Base-by-base conservation (phyloP, 1,139 yeast genomes). In the Magnusiomyces paraingens region DNA sequence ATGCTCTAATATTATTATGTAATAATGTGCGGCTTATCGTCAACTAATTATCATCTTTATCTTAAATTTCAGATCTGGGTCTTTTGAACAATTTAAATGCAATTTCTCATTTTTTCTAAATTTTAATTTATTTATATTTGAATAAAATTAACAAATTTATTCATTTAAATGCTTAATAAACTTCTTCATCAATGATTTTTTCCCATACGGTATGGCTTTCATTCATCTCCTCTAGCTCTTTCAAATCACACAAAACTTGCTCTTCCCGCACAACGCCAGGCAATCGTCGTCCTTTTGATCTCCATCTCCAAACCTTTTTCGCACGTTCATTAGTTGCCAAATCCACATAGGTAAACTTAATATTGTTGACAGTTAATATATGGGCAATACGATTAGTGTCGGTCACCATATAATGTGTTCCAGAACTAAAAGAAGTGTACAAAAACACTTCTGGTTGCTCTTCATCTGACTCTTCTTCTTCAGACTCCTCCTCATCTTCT, bases 181-280 rank as follows among this genome's bases (percentile, higher is more conserved):
- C 50, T 17, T 54, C 57, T 43, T 55, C 57, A 38, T 54, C 58
- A 15, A 54, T 36, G 20, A 52, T 35, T 18, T 51, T 22, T 21
- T 54, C 57, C 53, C 54, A 52, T 5, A 52, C 55, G 21, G 48
- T 53, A 20, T 49, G 53, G 12, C 18, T 51, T 40, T 56, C 57
- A 36, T 42, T 46, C 22, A 51, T 43, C 15, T 55, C 55, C 39
- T 55, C 57, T n/a, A 55, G 42, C 40, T 55, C 52, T 21, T 32
- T 38, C 43, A 50, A 47, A 36, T 55, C 57, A 14, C 55, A 51
- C 61, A 91, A 84, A 58, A 84, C 80, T 62, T 89, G 96, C 44
- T 75, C 75, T n/a, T 95, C 96, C 64, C 96, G 79, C 29, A 91
- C 90, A 21, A 93, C 79, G n/a, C 94, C 98, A 1, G 99, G 99